Conservation (phyloP, 176 grass and related monocot species). For the Carex pumila region DNA sequence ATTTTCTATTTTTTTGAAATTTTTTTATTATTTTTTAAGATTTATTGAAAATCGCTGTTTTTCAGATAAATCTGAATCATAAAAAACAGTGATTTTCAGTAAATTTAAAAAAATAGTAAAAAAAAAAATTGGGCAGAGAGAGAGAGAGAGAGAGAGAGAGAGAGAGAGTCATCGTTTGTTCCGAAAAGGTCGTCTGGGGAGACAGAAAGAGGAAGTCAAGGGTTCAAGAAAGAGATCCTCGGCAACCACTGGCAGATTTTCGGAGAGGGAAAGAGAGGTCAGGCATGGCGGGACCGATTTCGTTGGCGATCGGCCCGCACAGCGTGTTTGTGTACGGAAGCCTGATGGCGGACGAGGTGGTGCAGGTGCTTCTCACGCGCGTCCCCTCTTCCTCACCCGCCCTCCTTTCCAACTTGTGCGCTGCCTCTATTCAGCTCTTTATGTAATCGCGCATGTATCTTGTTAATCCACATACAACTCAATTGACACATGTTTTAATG, state of each 20-base stretch:
- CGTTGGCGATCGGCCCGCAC: conserved; percentile 17
- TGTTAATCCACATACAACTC: neutral
- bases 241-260: neutral
- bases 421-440: neutral
- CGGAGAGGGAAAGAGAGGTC: neutral
- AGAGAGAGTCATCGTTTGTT: neutral
- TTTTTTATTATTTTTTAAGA: no score
- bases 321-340: conserved; percentile 85
- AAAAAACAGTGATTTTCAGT: no score
- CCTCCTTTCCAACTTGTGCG: conserved; percentile 35
- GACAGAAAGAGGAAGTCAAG: no score
- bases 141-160: no score
- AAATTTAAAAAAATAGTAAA: no score
- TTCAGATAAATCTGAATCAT: no score
- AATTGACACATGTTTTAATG: conserved; percentile 1
- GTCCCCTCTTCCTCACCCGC: conserved; percentile 31
- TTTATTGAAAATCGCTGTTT: no score
- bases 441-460: neutral
- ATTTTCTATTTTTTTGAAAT: no score
- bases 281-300: neutral
- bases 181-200: neutral
- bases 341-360: conserved; percentile 69
- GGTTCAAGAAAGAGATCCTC: neutral
- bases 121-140: no score
- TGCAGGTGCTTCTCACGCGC: conserved; percentile 53